Percentiles rank a stretch among this genome's conserved stretches.
Evolutionary conservation across 257 asterid genomes (phyloP).

Genomic region (Jacaranda mimosifolia): DNA sequence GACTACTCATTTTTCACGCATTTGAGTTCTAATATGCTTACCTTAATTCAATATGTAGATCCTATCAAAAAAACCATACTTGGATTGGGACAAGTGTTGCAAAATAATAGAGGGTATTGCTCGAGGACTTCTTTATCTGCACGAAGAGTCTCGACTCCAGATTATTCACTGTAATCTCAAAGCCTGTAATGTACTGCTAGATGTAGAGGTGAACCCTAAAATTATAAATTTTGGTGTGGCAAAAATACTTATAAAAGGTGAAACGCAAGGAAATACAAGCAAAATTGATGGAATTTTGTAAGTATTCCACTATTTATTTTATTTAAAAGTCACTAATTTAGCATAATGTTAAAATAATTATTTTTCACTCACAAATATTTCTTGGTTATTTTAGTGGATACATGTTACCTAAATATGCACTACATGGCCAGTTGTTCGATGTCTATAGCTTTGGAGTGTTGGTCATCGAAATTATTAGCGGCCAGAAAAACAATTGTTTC

Average conservation of each 20-base stretch:
- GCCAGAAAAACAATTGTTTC: not conserved
- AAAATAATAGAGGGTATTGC: constrained; percentile 52
- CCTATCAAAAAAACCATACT: not conserved
- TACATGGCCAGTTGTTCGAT: constrained; percentile 41
- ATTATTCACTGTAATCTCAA: constrained; percentile 48
- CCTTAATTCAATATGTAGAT: not conserved
- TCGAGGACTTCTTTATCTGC: constrained; percentile 49
- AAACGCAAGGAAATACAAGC: not conserved
- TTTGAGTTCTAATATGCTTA: not conserved
- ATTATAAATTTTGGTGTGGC: constrained; percentile 46
- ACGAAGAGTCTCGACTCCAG: constrained; percentile 47
- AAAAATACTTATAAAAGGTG: too few species aligned
- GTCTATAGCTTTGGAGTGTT: constrained; percentile 52
- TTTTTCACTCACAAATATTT: too few species aligned
- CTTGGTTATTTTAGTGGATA: constrained; percentile 29
- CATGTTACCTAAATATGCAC: constrained; percentile 29
- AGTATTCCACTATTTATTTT: constrained; percentile 4
- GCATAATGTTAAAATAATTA: too few species aligned
- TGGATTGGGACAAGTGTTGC: constrained; percentile 50
- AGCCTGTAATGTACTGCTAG: constrained; percentile 40
- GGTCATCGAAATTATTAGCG: constrained; percentile 46
- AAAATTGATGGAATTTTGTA: constrained; percentile 38
- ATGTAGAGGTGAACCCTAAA: constrained; percentile 43
- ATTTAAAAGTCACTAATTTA: too few species aligned
- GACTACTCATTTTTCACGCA: too few species aligned